Base-by-base conservation (phyloP, 768 basidiomycete species). In the Mycena chlorophos region DNA sequence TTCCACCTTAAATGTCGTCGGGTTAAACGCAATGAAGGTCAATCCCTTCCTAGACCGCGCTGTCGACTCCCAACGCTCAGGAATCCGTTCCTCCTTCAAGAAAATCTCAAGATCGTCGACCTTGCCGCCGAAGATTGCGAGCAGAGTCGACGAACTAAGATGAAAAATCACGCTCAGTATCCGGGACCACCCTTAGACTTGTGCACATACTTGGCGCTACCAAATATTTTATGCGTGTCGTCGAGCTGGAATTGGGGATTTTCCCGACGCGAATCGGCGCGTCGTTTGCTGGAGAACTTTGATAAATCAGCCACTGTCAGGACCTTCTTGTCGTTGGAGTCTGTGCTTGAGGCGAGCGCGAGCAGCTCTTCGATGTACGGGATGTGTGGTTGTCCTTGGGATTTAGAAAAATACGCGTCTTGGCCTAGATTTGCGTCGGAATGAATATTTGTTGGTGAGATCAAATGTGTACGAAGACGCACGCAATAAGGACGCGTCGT, bases 1-100 rank as follows among this genome's bases (percentile, higher is more conserved):
- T 61, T 78, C 80, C 26, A 82, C 69, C 51, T 70, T 73, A 13
- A 73, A 42, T 16, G 77, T 77, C 5, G 75, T 77, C 1, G 23
- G 43, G 64, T 89, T 87, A 71, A 88, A 81, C 16, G 67, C 66
- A 19, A 71, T 49, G 6, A 91, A 68, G 0, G 88, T 88, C 31
- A 89, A 68, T 1, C 89, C 89, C 52, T 77, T 70, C 0, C 71
- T 78, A 31, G 77, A 70, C 25, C 78, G 74, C 37, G 82, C 68
- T 17, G 78, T 72, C 0, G 88, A 77, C 64, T 89, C 87, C 86
- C 87, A 91, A n/a, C 82, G 82, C 0, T 86, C 77, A 1, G 86
- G 85, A 28, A 92, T 63, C 17, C 87, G 80, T 61, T 92, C 89
- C 42, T 92, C 86, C 12, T 75, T 67, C 23, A 92, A 67, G 51